These are phyloP conservation scores for Wallacemonas rigidus DNA, from an alignment of 208 protist genomes.

Conservation along the genomic window DNA sequence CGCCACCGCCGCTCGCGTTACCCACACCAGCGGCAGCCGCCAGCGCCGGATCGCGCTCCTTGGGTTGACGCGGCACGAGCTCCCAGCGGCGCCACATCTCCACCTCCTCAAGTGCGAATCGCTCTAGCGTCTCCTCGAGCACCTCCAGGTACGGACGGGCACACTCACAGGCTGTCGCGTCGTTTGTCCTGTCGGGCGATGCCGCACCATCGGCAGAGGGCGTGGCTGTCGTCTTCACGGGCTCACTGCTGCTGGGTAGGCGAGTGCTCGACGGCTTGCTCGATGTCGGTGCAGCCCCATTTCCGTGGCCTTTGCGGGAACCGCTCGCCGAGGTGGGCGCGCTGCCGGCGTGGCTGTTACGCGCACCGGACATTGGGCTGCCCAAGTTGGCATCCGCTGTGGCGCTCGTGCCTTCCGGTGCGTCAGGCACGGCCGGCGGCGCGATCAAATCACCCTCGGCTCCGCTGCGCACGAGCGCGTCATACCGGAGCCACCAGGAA, in stretches of 20 bases:
- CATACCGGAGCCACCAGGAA: conserved; percentile 37
- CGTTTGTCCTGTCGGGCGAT: background rate
- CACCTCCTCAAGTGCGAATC: conserved; percentile 53
- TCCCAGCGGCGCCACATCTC: conserved; percentile 62
- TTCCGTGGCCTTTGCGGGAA: conserved; percentile 3
- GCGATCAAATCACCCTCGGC: conserved; percentile 4
- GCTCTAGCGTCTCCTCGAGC: conserved; percentile 27
- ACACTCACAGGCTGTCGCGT: background rate
- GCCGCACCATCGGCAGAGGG: background rate
- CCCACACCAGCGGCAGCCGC: conserved; percentile 6
- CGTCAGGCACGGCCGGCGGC: background rate
- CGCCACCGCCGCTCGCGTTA: background rate
- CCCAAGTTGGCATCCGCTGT: background rate
- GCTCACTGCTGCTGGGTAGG: background rate
- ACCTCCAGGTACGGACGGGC: conserved; percentile 6
- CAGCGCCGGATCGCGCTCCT: conserved; percentile 18
- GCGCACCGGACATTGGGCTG: background rate
- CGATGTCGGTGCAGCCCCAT: too few species aligned
- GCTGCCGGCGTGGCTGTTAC: background rate
- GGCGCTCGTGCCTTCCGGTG: background rate
- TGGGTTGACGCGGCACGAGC: conserved; percentile 41
- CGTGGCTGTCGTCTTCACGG: conserved; percentile 12
- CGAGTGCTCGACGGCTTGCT: background rate
- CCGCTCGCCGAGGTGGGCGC: background rate
- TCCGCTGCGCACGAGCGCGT: conserved; percentile 31